A percentile compares a stretch with the other conserved stretches of the same genome.
Conservation (phyloP, 2,329 filamentous ascomycete species). For the Ceratocystis eucalypticola region DNA sequence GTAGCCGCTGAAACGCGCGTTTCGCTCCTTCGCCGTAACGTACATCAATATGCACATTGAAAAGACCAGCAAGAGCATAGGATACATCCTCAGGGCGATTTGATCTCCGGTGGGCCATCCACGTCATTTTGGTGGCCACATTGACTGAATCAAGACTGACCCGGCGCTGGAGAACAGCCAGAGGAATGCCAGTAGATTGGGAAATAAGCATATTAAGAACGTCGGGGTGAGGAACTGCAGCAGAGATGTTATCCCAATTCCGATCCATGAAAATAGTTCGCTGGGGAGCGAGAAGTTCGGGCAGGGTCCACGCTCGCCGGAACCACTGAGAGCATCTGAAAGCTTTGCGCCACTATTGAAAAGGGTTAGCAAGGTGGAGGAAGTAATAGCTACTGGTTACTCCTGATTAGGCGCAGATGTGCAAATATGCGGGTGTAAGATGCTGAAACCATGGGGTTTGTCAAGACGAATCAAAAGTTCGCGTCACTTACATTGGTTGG, state of each 20-base stretch:
- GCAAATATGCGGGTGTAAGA: too few species aligned
- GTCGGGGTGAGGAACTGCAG: not conserved
- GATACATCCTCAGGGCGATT: constrained; percentile 24
- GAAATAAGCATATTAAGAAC: constrained; percentile 8
- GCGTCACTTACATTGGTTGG: constrained; percentile 10
- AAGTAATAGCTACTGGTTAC: too few species aligned
- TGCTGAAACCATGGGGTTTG: too few species aligned
- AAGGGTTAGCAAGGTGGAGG: not conserved
- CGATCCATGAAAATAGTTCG: constrained; percentile 13
- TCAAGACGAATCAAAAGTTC: too few species aligned
- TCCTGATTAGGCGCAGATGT: too few species aligned
- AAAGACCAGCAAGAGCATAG: constrained; percentile 26
- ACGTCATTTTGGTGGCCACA: constrained; percentile 25
- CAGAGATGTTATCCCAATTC: constrained; percentile 17
- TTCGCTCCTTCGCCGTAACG: constrained; percentile 26
- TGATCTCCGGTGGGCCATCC: constrained; percentile 24
- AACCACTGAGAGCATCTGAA: constrained; percentile 20
- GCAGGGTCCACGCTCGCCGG: constrained; percentile 19
- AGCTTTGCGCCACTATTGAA: constrained; percentile 12
- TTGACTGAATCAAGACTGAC: not conserved
- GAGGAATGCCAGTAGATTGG: constrained; percentile 11
- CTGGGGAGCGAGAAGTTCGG: constrained; percentile 19
- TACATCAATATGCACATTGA: constrained; percentile 26
- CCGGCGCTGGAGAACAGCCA: not conserved
- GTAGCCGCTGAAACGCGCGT: constrained; percentile 24